phyloP scores from a whole-genome alignment of 371 early-diverging fungal species.

The Actinomucor elegans region DNA sequence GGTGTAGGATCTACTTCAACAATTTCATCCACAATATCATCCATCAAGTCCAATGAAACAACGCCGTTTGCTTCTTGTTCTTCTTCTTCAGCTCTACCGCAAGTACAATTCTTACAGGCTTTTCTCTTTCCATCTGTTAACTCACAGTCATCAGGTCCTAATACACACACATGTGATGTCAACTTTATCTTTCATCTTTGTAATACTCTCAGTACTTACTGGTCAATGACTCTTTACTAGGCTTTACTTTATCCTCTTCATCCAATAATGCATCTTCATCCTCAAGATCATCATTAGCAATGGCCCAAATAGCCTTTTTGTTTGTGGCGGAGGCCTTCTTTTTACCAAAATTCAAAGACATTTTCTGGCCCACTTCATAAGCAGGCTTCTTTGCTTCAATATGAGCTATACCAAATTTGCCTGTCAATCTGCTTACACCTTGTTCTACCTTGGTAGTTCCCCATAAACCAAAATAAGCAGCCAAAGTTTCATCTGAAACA shows the following conservation, averaged over 20 bases:
- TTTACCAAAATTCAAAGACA: slow-evolving; percentile 42
- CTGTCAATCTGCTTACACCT: slow-evolving; percentile 45
- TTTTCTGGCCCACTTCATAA: slow-evolving; percentile 79
- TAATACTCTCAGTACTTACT: no score
- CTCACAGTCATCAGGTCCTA: slow-evolving; percentile 69
- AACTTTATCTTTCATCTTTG: no score
- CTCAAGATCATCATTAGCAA: slow-evolving; percentile 76
- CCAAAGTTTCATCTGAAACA: slow-evolving; percentile 47
- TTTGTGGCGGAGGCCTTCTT: slow-evolving; percentile 37
- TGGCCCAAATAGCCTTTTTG: slow-evolving; percentile 44
- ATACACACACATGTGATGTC: neutral
- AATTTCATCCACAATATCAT: slow-evolving; percentile 46
- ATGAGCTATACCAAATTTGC: slow-evolving; percentile 43
- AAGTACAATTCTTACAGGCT: slow-evolving; percentile 97
- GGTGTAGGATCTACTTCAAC: slow-evolving; percentile 61
- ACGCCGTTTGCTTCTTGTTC: slow-evolving; percentile 54
- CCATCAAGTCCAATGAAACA: slow-evolving; percentile 71
- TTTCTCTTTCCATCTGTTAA: slow-evolving; percentile 75
- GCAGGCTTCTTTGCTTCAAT: slow-evolving; percentile 77
- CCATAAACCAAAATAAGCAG: slow-evolving; percentile 38
- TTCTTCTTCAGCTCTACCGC: slow-evolving; percentile 87
- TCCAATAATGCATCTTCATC: slow-evolving; percentile 90
- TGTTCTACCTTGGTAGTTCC: slow-evolving; percentile 44
- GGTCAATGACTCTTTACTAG: slow-evolving; percentile 5
- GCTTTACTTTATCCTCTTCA: slow-evolving; percentile 56